Base-by-base conservation (phyloP, 768 basidiomycete genomes). In the Favolaschia claudopus region DNA sequence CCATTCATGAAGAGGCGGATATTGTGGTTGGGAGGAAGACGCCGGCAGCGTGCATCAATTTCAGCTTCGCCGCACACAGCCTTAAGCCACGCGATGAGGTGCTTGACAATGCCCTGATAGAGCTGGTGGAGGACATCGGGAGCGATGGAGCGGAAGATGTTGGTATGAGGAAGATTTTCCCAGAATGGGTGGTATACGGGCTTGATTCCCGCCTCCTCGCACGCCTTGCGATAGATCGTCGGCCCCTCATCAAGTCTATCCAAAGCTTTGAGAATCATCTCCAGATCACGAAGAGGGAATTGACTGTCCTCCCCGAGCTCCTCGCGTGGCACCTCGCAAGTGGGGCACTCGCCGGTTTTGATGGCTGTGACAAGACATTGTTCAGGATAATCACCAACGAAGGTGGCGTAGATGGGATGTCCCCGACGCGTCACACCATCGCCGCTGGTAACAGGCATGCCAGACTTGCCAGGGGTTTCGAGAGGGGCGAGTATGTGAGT, bases 41-140 rank as follows among this genome's bases (percentile, higher is more conserved):
- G n/a, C n/a, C n/a, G n/a, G n/a, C n/a, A n/a, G n/a, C n/a, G 64
- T 8, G 69, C 66, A 49, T 77, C 70, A 14, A 77, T 63, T 46
- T 75, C 74, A 0, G 38, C 55, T 3, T 45, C 45, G 1, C 67
- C 65, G 48, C 36, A 68, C 1, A 63, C 60, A 1, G 36, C 25
- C 29, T 37, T 62, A 4, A 74, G 19, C 71, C 69, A 72, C 5
- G 46, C n/a, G 34, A 69, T 43, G n/a, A 69, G 38, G 50, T 73
- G 72, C 37, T 70, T 71, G 29, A 72, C 40, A 3, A 72, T 46
- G 12, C 71, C 71, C 48, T 72, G 71, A 24, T 65, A 62, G 15
- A 72, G 51, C 31, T 72, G 70, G 25, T 71, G 70, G 34, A 72
- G 67, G n/a, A 71, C 55, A 49, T 72, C 64, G 4, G 71, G 62